phyloP scores from a whole-genome alignment of 1,284 basidiomycete species.

The Cystobasidiaceae sp. region DNA sequence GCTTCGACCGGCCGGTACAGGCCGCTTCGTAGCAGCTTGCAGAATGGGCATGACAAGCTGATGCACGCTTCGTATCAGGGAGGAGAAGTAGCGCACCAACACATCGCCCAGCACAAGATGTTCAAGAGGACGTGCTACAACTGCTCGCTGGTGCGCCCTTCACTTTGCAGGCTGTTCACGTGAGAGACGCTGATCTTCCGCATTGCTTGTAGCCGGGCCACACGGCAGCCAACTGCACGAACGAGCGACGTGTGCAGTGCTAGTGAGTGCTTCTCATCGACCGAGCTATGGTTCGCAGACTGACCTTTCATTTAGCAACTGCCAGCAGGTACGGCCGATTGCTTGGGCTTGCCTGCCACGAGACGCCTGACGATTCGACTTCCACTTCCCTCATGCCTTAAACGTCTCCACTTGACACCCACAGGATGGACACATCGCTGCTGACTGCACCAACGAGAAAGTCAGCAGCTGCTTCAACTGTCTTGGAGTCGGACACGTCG shows the following conservation, averaged over 20 bases:
- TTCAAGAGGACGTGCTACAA: constrained; percentile 25
- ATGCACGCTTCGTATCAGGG: too few relatives aligned
- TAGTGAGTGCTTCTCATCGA: background rate
- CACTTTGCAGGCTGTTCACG: too few relatives aligned
- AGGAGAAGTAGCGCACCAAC: too few relatives aligned
- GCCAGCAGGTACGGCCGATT: constrained; percentile 24
- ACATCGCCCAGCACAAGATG: background rate
- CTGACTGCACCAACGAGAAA: constrained; percentile 27
- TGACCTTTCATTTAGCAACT: constrained; percentile 1
- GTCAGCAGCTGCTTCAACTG: constrained; percentile 30
- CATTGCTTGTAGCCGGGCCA: constrained; percentile 1
- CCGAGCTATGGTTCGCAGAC: background rate
- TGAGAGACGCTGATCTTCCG: background rate
- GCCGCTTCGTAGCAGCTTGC: background rate
- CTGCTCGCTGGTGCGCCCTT: constrained; percentile 9
- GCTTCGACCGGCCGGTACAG: too few relatives aligned
- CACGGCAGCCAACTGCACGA: constrained; percentile 19
- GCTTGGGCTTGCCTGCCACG: too few relatives aligned
- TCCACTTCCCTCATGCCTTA: too few relatives aligned
- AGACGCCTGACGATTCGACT: background rate
- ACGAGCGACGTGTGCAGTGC: constrained; percentile 18
- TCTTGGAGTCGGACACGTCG: constrained; percentile 18
- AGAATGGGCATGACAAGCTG: background rate
- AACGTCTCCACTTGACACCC: background rate
- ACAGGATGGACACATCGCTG: constrained; percentile 23